Percentiles rank a stretch among this genome's conserved stretches.
These are phyloP conservation scores for Sordariomycetes sp. DNA, from an alignment of 2,329 filamentous ascomycete species.

Conservation along the genomic window DNA sequence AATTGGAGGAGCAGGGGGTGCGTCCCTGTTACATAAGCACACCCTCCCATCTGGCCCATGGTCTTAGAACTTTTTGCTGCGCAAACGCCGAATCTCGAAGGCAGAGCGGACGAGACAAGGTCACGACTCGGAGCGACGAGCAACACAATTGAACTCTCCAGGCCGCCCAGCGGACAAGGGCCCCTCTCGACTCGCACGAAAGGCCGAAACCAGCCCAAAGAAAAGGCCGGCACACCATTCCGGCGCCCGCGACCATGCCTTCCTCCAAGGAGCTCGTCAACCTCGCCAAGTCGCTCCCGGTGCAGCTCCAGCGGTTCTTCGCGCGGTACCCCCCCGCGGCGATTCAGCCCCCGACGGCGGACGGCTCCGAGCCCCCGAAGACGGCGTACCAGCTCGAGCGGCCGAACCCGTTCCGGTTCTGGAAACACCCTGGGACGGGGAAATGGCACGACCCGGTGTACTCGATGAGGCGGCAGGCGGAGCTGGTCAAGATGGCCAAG, in stretches of 20 bases:
- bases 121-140: background rate
- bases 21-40: background rate
- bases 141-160: background rate
- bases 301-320: slow-evolving; percentile 74
- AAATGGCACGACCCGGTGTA: slow-evolving; percentile 74
- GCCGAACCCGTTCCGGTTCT: slow-evolving; percentile 70
- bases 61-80: background rate
- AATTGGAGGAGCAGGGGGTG: too few relatives aligned
- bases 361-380: slow-evolving; percentile 20
- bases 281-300: slow-evolving; percentile 61
- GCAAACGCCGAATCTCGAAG: background rate
- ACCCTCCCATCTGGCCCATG: background rate
- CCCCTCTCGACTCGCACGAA: background rate
- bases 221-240: background rate
- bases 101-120: background rate
- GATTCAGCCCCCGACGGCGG: slow-evolving; percentile 33
- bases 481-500: slow-evolving; percentile 75
- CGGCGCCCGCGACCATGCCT: slow-evolving; percentile 15
- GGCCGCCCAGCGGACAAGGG: background rate
- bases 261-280: slow-evolving; percentile 28
- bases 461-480: slow-evolving; percentile 77
- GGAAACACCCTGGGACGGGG: slow-evolving; percentile 65
- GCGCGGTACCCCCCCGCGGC: slow-evolving; percentile 70
- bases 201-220: background rate
- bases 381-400: slow-evolving; percentile 41